Evolutionary conservation across 1,284 basidiomycete species (phyloP).

Genomic region (Ganoderma boninense): DNA sequence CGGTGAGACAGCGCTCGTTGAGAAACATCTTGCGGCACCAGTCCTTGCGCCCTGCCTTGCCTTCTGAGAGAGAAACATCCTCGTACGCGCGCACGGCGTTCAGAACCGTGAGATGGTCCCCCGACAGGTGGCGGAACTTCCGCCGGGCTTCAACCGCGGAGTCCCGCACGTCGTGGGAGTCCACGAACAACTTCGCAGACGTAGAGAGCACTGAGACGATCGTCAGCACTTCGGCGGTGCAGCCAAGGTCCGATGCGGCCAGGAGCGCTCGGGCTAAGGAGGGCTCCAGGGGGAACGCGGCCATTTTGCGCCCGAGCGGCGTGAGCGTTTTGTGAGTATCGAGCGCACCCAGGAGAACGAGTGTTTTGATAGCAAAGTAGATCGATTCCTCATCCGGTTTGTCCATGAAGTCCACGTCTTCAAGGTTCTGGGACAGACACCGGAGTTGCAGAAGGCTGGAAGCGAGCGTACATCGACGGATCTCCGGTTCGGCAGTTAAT

Average conservation of each 20-base stretch:
- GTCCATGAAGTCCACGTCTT: slow-evolving; percentile 87
- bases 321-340: slow-evolving; percentile 73
- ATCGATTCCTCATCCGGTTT: slow-evolving; percentile 77
- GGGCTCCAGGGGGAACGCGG: slow-evolving; percentile 86
- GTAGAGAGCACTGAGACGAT: slow-evolving; percentile 84
- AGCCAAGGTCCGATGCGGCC: slow-evolving; percentile 74
- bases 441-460: slow-evolving; percentile 87
- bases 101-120: slow-evolving; percentile 91
- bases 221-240: slow-evolving; percentile 78
- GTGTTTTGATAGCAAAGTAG: slow-evolving; percentile 73
- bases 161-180: slow-evolving; percentile 77
- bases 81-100: slow-evolving; percentile 88
- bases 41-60: slow-evolving; percentile 59
- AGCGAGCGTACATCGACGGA: slow-evolving; percentile 85
- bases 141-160: slow-evolving; percentile 70
- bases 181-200: slow-evolving; percentile 79
- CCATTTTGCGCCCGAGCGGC: slow-evolving; percentile 78
- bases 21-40: slow-evolving; percentile 90
- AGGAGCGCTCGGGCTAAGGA: slow-evolving; percentile 80
- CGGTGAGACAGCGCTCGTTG: slow-evolving; percentile 87
- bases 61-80: slow-evolving; percentile 56
- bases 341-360: slow-evolving; percentile 82
- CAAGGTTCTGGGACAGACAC: slow-evolving; percentile 82
- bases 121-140: slow-evolving; percentile 85
- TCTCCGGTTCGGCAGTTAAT: slow-evolving; percentile 84